These are phyloP conservation scores for Kodamaea anthophila DNA, from an alignment of 1,139 yeast species.

Conservation along the genomic window DNA sequence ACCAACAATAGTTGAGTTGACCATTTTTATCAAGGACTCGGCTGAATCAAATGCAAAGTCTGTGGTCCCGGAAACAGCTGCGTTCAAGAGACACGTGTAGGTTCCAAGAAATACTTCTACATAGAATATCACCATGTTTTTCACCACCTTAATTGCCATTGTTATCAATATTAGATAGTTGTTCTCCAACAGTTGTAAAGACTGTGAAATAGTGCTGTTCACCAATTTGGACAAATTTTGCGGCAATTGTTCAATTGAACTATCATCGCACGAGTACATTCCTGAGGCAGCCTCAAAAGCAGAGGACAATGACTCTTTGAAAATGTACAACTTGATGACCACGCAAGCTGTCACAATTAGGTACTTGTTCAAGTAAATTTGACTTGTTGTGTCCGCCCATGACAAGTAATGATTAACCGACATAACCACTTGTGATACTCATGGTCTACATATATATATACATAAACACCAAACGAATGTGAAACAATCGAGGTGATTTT, in stretches of 20 bases:
- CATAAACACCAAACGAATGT: too few relatives aligned
- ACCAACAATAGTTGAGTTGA: constrained; percentile 52
- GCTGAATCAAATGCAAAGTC: constrained; percentile 72
- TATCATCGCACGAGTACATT: constrained; percentile 23
- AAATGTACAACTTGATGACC: constrained; percentile 44
- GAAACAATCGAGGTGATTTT: too few relatives aligned
- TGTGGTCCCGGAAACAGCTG: constrained; percentile 67
- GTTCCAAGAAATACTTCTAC: constrained; percentile 78
- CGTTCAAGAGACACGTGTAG: constrained; percentile 71
- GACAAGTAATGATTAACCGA: constrained; percentile 22
- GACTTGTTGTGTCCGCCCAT: constrained; percentile 45
- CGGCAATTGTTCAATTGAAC: constrained; percentile 43
- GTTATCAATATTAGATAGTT: constrained; percentile 11
- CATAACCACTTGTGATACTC: too few relatives aligned
- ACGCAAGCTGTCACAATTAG: constrained; percentile 42
- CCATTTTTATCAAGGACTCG: constrained; percentile 49
- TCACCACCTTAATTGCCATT: constrained; percentile 48
- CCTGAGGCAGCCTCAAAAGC: constrained; percentile 14
- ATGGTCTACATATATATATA: too few relatives aligned
- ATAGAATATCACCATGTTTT: constrained; percentile 55
- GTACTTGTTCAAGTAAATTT: constrained; percentile 53
- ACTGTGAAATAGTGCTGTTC: constrained; percentile 26
- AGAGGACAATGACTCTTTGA: constrained; percentile 35
- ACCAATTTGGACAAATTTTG: constrained; percentile 49
- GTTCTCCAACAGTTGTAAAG: constrained; percentile 7